Evolutionary conservation across 106 monocot genomes (phyloP).

Genomic region (Dendrobium chrysotoxum): DNA sequence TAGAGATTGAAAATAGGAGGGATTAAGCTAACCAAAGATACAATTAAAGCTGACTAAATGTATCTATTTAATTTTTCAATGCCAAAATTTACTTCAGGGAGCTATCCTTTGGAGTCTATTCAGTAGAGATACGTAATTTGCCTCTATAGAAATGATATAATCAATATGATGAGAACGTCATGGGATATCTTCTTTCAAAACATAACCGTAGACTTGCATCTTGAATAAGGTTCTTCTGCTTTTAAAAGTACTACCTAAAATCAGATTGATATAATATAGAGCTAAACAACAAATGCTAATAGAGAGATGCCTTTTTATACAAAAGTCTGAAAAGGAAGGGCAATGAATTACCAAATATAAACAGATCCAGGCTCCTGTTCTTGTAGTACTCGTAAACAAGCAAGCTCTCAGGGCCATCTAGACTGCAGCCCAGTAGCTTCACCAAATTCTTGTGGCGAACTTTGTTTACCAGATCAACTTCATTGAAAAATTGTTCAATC

Average conservation of each 20-base stretch:
- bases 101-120: too few species aligned
- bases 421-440: slow-evolving; percentile 57
- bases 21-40: neutral
- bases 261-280: neutral
- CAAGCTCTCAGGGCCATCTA: slow-evolving; percentile 59
- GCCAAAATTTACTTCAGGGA: too few species aligned
- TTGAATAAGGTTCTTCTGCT: neutral
- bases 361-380: slow-evolving; percentile 55
- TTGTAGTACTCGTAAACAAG: slow-evolving; percentile 54
- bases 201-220: neutral
- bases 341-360: slow-evolving; percentile 43
- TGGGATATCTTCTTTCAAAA: neutral
- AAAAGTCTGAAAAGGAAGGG: neutral
- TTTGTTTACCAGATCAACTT: slow-evolving; percentile 53
- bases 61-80: neutral
- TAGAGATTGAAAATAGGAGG: neutral
- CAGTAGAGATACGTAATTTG: too few species aligned
- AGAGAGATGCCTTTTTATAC: neutral
- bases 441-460: slow-evolving; percentile 68
- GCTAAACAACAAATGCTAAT: neutral
- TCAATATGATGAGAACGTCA: neutral
- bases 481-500: slow-evolving; percentile 62
- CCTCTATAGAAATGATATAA: neutral
- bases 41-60: neutral
- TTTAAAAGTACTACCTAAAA: neutral